A percentile compares a stretch with the other conserved stretches of the same genome.
phyloP scores from a whole-genome alignment of 1,284 basidiomycete genomes.

The Bjerkandera adusta region DNA sequence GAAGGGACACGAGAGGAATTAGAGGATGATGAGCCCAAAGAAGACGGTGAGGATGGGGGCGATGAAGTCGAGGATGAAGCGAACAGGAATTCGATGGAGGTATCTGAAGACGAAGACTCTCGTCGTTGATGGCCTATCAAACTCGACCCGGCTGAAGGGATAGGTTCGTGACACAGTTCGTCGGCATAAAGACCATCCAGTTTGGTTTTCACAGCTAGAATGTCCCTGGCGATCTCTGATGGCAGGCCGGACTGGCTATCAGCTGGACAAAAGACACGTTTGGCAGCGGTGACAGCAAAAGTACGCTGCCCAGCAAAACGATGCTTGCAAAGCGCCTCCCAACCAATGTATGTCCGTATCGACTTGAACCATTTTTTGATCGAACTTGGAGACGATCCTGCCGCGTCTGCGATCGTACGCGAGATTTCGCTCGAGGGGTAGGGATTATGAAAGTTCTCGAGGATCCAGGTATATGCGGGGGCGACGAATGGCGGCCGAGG shows the following conservation, averaged over 20 bases:
- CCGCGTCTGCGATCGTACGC: constrained; percentile 7
- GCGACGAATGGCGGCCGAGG: constrained; percentile 4
- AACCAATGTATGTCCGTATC: constrained; percentile 16
- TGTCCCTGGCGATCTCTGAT: constrained; percentile 1
- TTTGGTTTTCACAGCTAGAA: constrained; percentile 9
- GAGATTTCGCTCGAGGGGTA: constrained; percentile 19
- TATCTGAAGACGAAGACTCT: not conserved
- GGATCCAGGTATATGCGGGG: constrained; percentile 17
- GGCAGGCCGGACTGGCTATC: not conserved
- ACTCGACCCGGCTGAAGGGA: not conserved
- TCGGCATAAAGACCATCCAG: constrained; percentile 11
- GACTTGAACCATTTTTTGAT: constrained; percentile 20
- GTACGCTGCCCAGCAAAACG: constrained; percentile 18
- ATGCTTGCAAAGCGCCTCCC: constrained; percentile 11
- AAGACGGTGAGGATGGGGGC: not conserved
- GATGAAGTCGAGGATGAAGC: not conserved
- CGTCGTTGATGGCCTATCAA: not conserved
- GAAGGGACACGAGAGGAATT: no score
- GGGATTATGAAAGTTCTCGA: constrained; percentile 19
- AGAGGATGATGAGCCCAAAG: no score
- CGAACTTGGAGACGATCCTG: not conserved
- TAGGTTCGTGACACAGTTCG: not conserved
- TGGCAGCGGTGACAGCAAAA: constrained; percentile 10
- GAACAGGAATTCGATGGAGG: not conserved
- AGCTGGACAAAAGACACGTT: constrained; percentile 3